Evolutionary conservation across 805 yeast genomes (phyloP).

Genomic region (Sugiyamaella smithiae): DNA sequence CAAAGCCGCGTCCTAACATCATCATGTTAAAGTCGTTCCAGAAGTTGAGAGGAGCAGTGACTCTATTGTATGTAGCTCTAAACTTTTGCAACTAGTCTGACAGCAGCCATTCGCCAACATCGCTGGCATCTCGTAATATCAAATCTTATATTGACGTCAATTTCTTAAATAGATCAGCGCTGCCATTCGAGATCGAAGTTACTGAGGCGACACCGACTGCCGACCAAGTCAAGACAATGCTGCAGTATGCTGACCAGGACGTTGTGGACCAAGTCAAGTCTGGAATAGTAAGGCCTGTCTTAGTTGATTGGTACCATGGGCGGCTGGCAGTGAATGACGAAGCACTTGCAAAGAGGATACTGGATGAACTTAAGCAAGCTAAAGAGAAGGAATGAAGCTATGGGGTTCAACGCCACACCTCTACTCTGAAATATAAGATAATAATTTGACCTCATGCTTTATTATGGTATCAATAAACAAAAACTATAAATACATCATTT

Average conservation of each 20-base stretch:
- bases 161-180: conserved; percentile 22
- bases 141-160: conserved; percentile 20
- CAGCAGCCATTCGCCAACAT: conserved; percentile 25
- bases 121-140: conserved; percentile 21
- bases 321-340: conserved; percentile 50
- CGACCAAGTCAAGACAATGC: conserved; percentile 27
- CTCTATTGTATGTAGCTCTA: conserved; percentile 31
- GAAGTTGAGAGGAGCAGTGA: conserved; percentile 29
- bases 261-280: conserved; percentile 12
- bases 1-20: not conserved
- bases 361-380: conserved; percentile 29
- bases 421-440: too few relatives aligned
- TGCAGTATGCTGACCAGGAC: conserved; percentile 16
- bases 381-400: not conserved
- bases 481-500: conserved; percentile 24
- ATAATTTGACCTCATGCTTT: not conserved
- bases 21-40: conserved; percentile 32
- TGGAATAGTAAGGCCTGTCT: conserved; percentile 42
- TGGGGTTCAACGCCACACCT: too few relatives aligned
- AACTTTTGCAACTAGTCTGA: not conserved
- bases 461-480: conserved; percentile 4
- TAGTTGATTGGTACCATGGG: conserved; percentile 63
- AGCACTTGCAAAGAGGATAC: conserved; percentile 42
- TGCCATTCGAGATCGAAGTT: conserved; percentile 32
- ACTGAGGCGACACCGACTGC: conserved; percentile 32